Conservation (phyloP, 2,329 filamentous ascomycete species). For the Cytospora piceicola region DNA sequence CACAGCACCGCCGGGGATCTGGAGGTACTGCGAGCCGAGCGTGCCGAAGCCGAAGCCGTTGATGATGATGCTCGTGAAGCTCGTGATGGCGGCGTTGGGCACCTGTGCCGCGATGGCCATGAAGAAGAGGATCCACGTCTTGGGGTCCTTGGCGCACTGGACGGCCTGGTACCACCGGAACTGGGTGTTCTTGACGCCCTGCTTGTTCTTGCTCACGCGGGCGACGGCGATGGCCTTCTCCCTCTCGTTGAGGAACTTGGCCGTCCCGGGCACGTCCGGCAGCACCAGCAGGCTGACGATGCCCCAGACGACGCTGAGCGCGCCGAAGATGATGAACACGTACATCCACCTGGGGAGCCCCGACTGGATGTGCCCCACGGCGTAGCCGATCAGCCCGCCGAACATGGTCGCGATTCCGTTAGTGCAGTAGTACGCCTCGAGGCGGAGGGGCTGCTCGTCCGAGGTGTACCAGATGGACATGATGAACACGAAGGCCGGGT, state of each 20-base stretch:
- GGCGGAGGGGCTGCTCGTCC: constrained; percentile 54
- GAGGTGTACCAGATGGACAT: constrained; percentile 58
- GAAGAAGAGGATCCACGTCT: constrained; percentile 63
- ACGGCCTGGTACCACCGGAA: constrained; percentile 51
- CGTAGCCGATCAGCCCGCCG: constrained; percentile 62
- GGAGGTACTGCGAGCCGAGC: constrained; percentile 42
- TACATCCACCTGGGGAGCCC: constrained; percentile 58
- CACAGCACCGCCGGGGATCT: constrained; percentile 63
- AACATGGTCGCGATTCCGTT: constrained; percentile 66
- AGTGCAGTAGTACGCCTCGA: constrained; percentile 57
- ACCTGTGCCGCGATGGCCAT: constrained; percentile 29
- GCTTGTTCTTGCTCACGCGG: constrained; percentile 54
- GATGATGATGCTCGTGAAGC: constrained; percentile 40
- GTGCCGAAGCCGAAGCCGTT: constrained; percentile 39
- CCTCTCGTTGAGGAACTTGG: constrained; percentile 60
- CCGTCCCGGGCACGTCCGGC: constrained; percentile 64
- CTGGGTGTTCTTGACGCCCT: constrained; percentile 58
- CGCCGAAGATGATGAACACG: constrained; percentile 62
- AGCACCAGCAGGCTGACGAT: constrained; percentile 60
- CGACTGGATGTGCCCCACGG: constrained; percentile 60
- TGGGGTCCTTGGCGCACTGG: constrained; percentile 55
- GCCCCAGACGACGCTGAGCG: constrained; percentile 59
- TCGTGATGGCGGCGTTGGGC: constrained; percentile 45
- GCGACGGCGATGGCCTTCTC: constrained; percentile 60
- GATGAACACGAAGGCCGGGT: constrained; percentile 62